Evolutionary conservation across 768 basidiomycete species (phyloP).

Genomic region (Boletus vermiculosoides): DNA sequence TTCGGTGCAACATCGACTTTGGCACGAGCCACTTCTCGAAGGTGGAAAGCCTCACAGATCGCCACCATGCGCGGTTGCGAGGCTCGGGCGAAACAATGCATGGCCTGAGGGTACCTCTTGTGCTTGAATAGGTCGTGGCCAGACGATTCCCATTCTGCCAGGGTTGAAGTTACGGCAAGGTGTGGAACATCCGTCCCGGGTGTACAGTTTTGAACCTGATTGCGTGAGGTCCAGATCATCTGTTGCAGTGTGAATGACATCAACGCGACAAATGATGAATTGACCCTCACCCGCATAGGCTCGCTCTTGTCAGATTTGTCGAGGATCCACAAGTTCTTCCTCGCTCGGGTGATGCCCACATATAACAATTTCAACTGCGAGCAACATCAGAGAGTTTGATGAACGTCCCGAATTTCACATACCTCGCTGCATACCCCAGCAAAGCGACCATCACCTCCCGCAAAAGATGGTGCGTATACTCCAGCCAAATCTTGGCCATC

Average conservation of each 20-base stretch:
- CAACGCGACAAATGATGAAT: neutral
- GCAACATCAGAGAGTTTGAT: neutral
- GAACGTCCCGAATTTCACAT: conserved; percentile 3
- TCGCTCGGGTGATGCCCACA: conserved; percentile 66
- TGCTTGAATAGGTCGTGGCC: conserved; percentile 41
- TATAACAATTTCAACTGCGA: conserved; percentile 63
- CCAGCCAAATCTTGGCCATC: conserved; percentile 9
- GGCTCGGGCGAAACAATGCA: conserved; percentile 34
- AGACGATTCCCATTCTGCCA: conserved; percentile 44
- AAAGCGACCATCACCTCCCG: conserved; percentile 43
- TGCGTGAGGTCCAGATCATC: conserved; percentile 50
- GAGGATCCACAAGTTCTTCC: no score
- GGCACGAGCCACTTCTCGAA: conserved; percentile 49
- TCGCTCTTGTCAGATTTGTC: conserved; percentile 38
- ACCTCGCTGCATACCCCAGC: conserved; percentile 61
- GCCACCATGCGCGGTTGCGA: conserved; percentile 39
- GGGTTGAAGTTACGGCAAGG: conserved; percentile 53
- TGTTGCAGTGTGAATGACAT: conserved; percentile 20
- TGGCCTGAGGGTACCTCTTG: conserved; percentile 47
- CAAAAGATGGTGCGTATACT: conserved; percentile 44
- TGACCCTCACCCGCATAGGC: conserved; percentile 49
- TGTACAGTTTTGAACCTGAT: conserved; percentile 47
- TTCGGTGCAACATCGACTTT: conserved; percentile 25
- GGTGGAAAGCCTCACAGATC: conserved; percentile 51
- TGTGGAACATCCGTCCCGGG: conserved; percentile 50